Conservation (phyloP, 2,329 filamentous ascomycete species). For the Venturia carpophila region DNA sequence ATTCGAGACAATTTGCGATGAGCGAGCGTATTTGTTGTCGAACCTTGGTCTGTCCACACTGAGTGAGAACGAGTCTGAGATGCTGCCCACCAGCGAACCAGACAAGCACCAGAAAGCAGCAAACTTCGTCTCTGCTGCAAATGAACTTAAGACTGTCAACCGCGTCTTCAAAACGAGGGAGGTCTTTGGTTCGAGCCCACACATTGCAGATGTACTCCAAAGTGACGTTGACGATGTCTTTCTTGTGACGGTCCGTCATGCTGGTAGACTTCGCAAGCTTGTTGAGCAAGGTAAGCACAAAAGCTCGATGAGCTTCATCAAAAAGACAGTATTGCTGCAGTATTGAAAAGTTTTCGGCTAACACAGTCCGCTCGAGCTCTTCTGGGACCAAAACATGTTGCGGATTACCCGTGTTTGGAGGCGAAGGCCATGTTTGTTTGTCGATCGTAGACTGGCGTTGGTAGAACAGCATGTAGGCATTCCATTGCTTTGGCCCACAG, state of each 20-base stretch:
- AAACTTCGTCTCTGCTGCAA: background rate
- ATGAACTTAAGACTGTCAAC: background rate
- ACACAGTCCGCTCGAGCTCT: slow-evolving; percentile 8
- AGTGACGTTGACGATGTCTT: background rate
- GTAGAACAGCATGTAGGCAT: slow-evolving; percentile 98
- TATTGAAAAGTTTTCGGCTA: slow-evolving; percentile 7
- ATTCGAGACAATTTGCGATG: slow-evolving; percentile 2
- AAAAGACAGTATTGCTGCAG: slow-evolving; percentile 17
- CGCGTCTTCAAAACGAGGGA: slow-evolving; percentile 13
- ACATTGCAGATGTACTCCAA: slow-evolving; percentile 11
- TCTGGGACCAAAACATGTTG: background rate
- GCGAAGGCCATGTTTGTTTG: background rate
- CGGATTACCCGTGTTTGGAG: background rate
- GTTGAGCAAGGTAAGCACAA: slow-evolving; percentile 4
- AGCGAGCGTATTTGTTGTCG: slow-evolving; percentile 14
- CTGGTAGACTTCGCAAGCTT: slow-evolving; percentile 1
- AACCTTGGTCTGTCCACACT: slow-evolving; percentile 12
- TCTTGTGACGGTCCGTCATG: background rate
- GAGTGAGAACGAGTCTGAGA: slow-evolving; percentile 12
- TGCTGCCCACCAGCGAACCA: slow-evolving; percentile 11
- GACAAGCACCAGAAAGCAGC: background rate
- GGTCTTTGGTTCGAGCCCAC: slow-evolving; percentile 16
- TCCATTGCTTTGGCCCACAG: slow-evolving; percentile 42
- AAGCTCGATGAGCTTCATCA: background rate
- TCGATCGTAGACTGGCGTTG: slow-evolving; percentile 65